Evolutionary conservation across 805 yeast species (phyloP).

Genomic region (Candida parachauliodes): DNA sequence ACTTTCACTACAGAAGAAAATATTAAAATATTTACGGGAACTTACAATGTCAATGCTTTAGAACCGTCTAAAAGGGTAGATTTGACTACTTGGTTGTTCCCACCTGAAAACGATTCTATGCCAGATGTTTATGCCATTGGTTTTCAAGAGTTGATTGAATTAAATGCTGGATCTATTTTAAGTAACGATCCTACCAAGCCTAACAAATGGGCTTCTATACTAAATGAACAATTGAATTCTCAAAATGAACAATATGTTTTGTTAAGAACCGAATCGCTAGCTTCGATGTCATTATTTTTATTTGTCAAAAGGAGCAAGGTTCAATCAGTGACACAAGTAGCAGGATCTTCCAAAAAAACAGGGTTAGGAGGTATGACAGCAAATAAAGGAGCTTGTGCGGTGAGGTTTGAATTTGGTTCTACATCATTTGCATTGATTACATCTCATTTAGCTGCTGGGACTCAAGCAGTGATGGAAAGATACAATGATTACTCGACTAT

Average conservation of each 20-base stretch:
- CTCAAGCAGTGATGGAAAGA: conserved; percentile 75
- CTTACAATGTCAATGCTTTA: conserved; percentile 84
- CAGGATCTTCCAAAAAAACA: conserved; percentile 92
- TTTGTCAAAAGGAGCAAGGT: conserved; percentile 46
- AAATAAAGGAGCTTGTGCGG: conserved; percentile 94
- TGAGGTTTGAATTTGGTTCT: conserved; percentile 76
- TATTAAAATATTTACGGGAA: conserved; percentile 72
- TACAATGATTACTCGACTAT: conserved; percentile 79
- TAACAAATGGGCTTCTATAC: conserved; percentile 70
- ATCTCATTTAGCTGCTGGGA: conserved; percentile 94
- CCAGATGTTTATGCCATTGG: conserved; percentile 91
- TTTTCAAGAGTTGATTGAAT: conserved; percentile 89
- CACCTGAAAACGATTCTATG: conserved; percentile 45
- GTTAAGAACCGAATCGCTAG: conserved; percentile 70
- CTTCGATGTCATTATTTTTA: conserved; percentile 62
- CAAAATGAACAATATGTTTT: conserved; percentile 48
- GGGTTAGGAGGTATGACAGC: conserved; percentile 98
- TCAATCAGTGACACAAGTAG: conserved; percentile 66
- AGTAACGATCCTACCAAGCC: conserved; percentile 81
- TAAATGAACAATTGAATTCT: conserved; percentile 58
- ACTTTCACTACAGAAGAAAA: conserved; percentile 60
- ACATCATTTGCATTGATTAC: conserved; percentile 82
- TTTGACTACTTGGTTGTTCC: conserved; percentile 78
- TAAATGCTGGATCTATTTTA: conserved; percentile 86
- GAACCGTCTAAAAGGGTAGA: conserved; percentile 37